Base-by-base conservation (phyloP, 2,329 filamentous ascomycete genomes). In the Purpureocillium lavendulum region DNA sequence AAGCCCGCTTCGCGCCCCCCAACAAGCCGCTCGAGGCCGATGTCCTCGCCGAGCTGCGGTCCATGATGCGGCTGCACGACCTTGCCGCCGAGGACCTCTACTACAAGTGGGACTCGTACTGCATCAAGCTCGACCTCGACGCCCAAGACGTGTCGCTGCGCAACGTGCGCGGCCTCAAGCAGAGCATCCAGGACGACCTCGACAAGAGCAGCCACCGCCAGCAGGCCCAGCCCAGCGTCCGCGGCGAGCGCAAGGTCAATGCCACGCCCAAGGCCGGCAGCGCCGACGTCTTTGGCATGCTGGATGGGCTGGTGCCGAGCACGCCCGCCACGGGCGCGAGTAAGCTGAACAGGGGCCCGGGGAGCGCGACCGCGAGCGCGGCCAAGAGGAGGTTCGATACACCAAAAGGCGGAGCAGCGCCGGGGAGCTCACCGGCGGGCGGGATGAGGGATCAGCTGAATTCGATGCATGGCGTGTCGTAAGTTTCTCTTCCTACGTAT, bases 51-150 rank as follows among this genome's bases (percentile, higher is more conserved):
- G 89, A 96, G 65, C 70, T 98, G 49, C 75, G 84, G 57, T 94
- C 87, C 42, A 94, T 95, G 58, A 75, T 92, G 66, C 80, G 82
- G 40, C 71, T 97, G 44, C 87, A 96, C 64, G 80, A 79, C 35
- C 75, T 97, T 44, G 77, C 80, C 13, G 73, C 81, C 28, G 82
- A 97, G 59, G 92, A 97, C 58, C 71, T 97, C 18, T 96, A 87
- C 63, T 96, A 87, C 77, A 97, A 97, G 72, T 98, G 92, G 92
- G 92, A 98, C 62, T 90, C 88, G 1, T 97, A 96, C 70, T 89
- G 85, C 61, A 83, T 98, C 58, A 94, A 90, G 63, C 88, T 97
- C 81, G 87, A 89, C 17, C 68, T 78, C 35, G 87, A 94, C 41
- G 84, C 87, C 41, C 80, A 81, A 45, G 65, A 86, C 45, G 41